Conservation (phyloP, 805 yeast genomes). For the Wickerhamiella kazuoi region DNA sequence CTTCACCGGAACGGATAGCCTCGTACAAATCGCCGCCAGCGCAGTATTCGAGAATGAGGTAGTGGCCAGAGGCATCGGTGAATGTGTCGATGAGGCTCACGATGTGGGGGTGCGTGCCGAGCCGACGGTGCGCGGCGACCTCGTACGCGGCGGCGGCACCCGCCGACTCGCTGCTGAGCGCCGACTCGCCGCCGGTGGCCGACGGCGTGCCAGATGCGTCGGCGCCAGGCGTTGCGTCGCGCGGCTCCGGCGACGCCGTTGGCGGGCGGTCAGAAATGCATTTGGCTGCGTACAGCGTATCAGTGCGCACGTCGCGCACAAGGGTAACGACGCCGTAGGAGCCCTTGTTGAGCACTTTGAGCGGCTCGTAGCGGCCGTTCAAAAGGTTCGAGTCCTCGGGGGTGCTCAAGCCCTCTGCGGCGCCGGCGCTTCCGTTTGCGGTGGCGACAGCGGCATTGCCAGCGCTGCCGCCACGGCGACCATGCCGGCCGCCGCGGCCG, state of each 20-base stretch:
- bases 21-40: slow-evolving; percentile 75
- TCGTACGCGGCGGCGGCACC: slow-evolving; percentile 24
- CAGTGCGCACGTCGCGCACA: slow-evolving; percentile 46
- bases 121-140: slow-evolving; percentile 52
- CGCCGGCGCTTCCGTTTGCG: not conserved
- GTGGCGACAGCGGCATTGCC: not conserved
- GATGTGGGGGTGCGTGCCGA: slow-evolving; percentile 64
- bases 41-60: slow-evolving; percentile 73
- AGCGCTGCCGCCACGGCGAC: slow-evolving; percentile 1
- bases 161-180: not conserved
- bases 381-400: slow-evolving; percentile 29
- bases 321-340: slow-evolving; percentile 84
- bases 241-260: not conserved
- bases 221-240: not conserved
- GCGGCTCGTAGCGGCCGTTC: slow-evolving; percentile 44
- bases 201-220: not conserved
- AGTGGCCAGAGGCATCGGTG: slow-evolving; percentile 32
- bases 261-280: slow-evolving; percentile 29
- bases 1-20: slow-evolving; percentile 48
- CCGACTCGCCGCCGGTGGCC: too few species aligned
- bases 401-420: not conserved
- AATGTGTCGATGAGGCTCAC: slow-evolving; percentile 59
- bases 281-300: slow-evolving; percentile 62
- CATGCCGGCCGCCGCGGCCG: not conserved
- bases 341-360: slow-evolving; percentile 59